phyloP scores from a whole-genome alignment of 495 filamentous ascomycete species.

The Lophiotrema nucula region DNA sequence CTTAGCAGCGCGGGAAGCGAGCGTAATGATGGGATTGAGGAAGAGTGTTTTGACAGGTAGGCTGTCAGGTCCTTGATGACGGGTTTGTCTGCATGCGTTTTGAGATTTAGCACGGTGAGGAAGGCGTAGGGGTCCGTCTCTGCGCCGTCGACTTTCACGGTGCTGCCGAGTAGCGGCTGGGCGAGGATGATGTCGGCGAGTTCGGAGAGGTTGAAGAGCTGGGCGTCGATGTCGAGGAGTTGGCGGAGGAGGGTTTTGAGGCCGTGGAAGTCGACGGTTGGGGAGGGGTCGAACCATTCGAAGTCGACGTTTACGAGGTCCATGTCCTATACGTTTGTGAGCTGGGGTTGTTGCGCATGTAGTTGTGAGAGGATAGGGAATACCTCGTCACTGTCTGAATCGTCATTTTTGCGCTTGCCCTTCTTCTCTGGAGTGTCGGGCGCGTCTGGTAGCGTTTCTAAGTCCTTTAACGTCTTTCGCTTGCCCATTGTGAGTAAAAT shows the following conservation, averaged over 20 bases:
- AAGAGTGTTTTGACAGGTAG: conserved; percentile 67
- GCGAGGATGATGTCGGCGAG: conserved; percentile 85
- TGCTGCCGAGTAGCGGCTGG: conserved; percentile 86
- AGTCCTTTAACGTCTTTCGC: conserved; percentile 29
- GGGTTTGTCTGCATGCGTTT: conserved; percentile 61
- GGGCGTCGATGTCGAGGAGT: conserved; percentile 84
- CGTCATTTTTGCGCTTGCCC: conserved; percentile 27
- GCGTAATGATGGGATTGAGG: conserved; percentile 53
- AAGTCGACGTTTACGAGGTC: conserved; percentile 95
- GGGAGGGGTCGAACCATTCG: conserved; percentile 95
- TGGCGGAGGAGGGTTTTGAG: conserved; percentile 87
- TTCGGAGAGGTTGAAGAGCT: conserved; percentile 80
- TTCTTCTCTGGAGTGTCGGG: conserved; percentile 23
- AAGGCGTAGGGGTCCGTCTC: conserved; percentile 95
- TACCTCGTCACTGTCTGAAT: conserved; percentile 32
- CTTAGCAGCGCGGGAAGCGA: conserved; percentile 56
- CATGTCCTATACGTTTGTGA: conserved; percentile 58
- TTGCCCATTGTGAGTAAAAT: conserved; percentile 33
- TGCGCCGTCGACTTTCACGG: conserved; percentile 91
- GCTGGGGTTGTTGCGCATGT: neutral
- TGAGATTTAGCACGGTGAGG: conserved; percentile 81
- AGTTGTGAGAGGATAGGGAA: neutral
- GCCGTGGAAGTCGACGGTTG: conserved; percentile 89
- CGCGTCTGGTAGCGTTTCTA: conserved; percentile 18
- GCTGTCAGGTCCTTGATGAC: conserved; percentile 51